Evolutionary conservation across 2,329 filamentous ascomycete genomes (phyloP).

Genomic region (Aureobasidium pullulans): DNA sequence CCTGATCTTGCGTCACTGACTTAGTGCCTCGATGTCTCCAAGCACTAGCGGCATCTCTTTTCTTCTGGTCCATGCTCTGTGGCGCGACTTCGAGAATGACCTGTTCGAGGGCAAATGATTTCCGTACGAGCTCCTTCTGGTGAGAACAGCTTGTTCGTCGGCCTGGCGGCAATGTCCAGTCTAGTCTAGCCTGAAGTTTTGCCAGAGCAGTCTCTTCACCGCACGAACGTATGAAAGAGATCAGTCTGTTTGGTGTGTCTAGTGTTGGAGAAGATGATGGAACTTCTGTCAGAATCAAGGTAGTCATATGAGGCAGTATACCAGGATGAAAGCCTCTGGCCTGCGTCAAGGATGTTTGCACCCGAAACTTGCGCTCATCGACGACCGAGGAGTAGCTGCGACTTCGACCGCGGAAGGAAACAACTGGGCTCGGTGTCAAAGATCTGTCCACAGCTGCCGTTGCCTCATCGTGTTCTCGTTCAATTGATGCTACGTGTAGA

Average conservation of each 20-base stretch:
- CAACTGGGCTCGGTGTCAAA: background rate
- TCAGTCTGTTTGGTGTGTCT: conserved; percentile 40
- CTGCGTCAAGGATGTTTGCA: conserved; percentile 20
- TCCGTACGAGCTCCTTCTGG: conserved; percentile 38
- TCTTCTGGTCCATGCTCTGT: conserved; percentile 32
- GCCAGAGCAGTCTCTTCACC: conserved; percentile 49
- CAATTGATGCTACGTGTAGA: background rate
- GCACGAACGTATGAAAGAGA: conserved; percentile 49
- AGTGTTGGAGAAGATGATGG: conserved; percentile 31
- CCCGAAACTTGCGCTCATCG: conserved; percentile 23
- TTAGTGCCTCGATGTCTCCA: conserved; percentile 40
- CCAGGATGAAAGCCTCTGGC: conserved; percentile 43
- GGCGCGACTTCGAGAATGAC: conserved; percentile 49
- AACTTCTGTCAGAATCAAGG: conserved; percentile 50
- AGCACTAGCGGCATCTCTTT: conserved; percentile 36
- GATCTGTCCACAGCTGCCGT: background rate
- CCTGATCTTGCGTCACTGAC: conserved; percentile 52
- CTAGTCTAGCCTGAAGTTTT: conserved; percentile 44
- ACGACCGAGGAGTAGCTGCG: conserved; percentile 25
- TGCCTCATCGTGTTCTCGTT: background rate
- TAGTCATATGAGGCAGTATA: conserved; percentile 47
- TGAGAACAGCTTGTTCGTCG: conserved; percentile 38
- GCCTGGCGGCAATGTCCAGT: conserved; percentile 54
- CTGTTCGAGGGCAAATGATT: conserved; percentile 48
- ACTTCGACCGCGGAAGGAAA: conserved; percentile 14